Evolutionary conservation across 192 early-diverging fungal genomes (phyloP).

Genomic region (Spizellomyces sp.): DNA sequence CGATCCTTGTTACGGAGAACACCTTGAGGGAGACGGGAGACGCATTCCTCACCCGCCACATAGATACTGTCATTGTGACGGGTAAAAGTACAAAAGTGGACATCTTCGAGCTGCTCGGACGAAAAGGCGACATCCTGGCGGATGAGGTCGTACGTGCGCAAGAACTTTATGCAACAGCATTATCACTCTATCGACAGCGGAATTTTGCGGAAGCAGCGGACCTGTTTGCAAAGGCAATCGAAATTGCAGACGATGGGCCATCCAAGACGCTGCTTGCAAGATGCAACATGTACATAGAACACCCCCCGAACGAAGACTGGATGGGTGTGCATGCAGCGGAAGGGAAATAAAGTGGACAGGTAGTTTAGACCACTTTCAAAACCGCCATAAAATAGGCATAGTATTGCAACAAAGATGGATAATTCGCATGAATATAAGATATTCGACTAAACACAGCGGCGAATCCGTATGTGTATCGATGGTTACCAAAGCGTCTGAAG

Average conservation of each 20-base stretch:
- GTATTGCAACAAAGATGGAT: too few species aligned
- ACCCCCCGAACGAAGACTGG: constrained; percentile 49
- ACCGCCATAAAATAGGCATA: too few species aligned
- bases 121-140: constrained; percentile 37
- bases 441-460: too few species aligned
- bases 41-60: constrained; percentile 45
- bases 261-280: constrained; percentile 40
- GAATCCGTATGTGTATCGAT: too few species aligned
- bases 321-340: constrained; percentile 41
- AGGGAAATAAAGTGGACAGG: constrained; percentile 35
- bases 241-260: constrained; percentile 47
- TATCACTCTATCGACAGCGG: constrained; percentile 47
- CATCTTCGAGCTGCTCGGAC: constrained; percentile 51
- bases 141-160: constrained; percentile 22
- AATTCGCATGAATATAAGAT: too few species aligned
- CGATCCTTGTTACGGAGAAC: constrained; percentile 53
- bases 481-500: too few species aligned
- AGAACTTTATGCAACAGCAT: constrained; percentile 47
- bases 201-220: constrained; percentile 46
- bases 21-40: constrained; percentile 46
- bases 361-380: too few species aligned
- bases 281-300: constrained; percentile 36
- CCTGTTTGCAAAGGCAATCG: constrained; percentile 54
- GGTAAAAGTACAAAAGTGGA: constrained; percentile 42
- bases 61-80: constrained; percentile 51